Percentiles rank a stretch among this genome's conserved stretches.
Evolutionary conservation across 2,329 filamentous ascomycete genomes (phyloP).

Genomic region (Penicillium digitatum): DNA sequence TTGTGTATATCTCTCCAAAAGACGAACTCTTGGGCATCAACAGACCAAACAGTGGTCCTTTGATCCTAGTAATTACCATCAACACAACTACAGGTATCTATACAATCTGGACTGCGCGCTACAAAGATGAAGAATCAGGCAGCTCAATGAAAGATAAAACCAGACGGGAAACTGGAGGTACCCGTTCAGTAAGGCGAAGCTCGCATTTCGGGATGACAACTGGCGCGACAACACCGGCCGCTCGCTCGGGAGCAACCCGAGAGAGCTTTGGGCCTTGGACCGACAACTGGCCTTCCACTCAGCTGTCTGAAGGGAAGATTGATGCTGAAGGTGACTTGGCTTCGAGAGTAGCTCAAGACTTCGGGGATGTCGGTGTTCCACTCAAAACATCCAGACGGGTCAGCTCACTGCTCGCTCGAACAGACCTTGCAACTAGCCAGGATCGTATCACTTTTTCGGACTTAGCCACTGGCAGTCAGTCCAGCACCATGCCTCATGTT

Average conservation of each 20-base stretch:
- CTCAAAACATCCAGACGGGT: slow-evolving; percentile 69
- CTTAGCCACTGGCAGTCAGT: slow-evolving; percentile 50
- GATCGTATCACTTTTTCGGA: slow-evolving; percentile 78
- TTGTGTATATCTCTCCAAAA: slow-evolving; percentile 73
- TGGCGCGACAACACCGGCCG: slow-evolving; percentile 69
- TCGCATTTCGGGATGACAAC: slow-evolving; percentile 62
- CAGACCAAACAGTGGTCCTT: slow-evolving; percentile 45
- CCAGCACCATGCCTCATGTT: slow-evolving; percentile 32
- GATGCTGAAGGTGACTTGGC: slow-evolving; percentile 58
- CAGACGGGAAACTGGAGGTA: slow-evolving; percentile 55
- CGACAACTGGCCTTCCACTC: slow-evolving; percentile 29
- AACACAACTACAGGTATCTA: slow-evolving; percentile 74
- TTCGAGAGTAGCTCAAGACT: slow-evolving; percentile 67
- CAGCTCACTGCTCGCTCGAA: slow-evolving; percentile 83
- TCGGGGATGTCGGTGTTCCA: slow-evolving; percentile 52
- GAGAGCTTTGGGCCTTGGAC: slow-evolving; percentile 68
- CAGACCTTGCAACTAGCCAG: slow-evolving; percentile 79
- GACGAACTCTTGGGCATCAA: slow-evolving; percentile 43
- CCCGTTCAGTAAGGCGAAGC: slow-evolving; percentile 64
- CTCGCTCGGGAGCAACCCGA: slow-evolving; percentile 61
- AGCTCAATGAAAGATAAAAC: slow-evolving; percentile 41
- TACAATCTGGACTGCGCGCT: slow-evolving; percentile 79
- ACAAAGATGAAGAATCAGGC: slow-evolving; percentile 63
- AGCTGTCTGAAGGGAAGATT: slow-evolving; percentile 9
- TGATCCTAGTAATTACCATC: slow-evolving; percentile 74